Evolutionary conservation across 805 yeast species (phyloP).

Genomic region (Candida stauntonica): DNA sequence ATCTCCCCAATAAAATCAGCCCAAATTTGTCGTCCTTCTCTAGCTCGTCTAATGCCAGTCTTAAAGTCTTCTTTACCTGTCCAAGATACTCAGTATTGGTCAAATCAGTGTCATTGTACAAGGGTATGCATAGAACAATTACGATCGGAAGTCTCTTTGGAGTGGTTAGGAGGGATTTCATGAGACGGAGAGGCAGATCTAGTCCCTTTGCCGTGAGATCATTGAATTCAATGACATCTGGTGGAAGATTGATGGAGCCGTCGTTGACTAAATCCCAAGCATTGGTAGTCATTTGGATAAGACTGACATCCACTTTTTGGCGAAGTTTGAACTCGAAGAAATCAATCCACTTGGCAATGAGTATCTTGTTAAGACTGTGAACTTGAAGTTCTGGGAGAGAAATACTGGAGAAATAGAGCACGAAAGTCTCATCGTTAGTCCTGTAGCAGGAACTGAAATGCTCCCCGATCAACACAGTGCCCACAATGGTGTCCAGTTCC

Average conservation of each 20-base stretch:
- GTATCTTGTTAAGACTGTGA: slow-evolving; percentile 28
- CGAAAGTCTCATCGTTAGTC: slow-evolving; percentile 25
- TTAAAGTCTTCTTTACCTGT: slow-evolving; percentile 26
- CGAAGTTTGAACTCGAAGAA: slow-evolving; percentile 17
- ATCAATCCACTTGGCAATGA: slow-evolving; percentile 40
- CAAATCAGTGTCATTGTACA: slow-evolving; percentile 31
- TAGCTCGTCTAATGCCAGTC: slow-evolving; percentile 27
- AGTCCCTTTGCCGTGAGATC: slow-evolving; percentile 34
- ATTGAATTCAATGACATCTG: slow-evolving; percentile 35
- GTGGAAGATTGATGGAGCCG: slow-evolving; percentile 32
- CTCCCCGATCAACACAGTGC: slow-evolving; percentile 35
- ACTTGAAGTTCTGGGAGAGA: slow-evolving; percentile 42
- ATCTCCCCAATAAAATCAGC: slow-evolving; percentile 42
- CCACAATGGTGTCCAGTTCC: slow-evolving; percentile 30
- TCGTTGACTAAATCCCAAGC: slow-evolving; percentile 41
- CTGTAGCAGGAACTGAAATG: slow-evolving; percentile 32
- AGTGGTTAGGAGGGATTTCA: slow-evolving; percentile 35
- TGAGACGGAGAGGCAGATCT: slow-evolving; percentile 38
- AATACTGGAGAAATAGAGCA: slow-evolving; percentile 37
- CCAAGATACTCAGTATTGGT: slow-evolving; percentile 29
- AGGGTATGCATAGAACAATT: slow-evolving; percentile 39
- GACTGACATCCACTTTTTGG: slow-evolving; percentile 23
- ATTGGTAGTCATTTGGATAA: slow-evolving; percentile 47
- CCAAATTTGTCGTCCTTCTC: slow-evolving; percentile 41
- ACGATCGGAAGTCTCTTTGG: slow-evolving; percentile 39